These are phyloP conservation scores for Populus tremula DNA, from an alignment of 345 rosid genomes.

Conservation along the genomic window DNA sequence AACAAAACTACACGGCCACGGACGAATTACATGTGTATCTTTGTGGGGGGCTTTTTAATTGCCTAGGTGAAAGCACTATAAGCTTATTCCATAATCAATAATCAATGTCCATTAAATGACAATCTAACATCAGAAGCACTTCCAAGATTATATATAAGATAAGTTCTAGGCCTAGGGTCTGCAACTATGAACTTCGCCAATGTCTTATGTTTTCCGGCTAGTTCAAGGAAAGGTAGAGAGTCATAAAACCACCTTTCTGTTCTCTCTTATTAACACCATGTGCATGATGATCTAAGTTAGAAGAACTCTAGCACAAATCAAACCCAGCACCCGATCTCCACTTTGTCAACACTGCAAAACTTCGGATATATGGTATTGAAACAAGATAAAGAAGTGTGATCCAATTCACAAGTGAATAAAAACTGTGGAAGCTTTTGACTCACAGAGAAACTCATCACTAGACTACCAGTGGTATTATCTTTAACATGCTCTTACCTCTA, in stretches of 20 bases:
- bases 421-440: background rate
- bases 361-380: background rate
- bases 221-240: background rate
- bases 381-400: background rate
- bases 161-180: background rate
- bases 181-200: background rate
- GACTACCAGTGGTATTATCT: background rate
- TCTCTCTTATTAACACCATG: too few relatives aligned
- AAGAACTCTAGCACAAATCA: too few relatives aligned
- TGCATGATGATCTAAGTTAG: too few relatives aligned
- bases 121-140: background rate
- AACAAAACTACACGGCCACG: background rate
- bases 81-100: background rate
- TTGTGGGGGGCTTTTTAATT: too few relatives aligned
- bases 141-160: background rate
- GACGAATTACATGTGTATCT: background rate
- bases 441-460: background rate
- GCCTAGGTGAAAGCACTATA: background rate
- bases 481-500: slow-evolving; percentile 49
- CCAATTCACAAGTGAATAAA: background rate
- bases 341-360: background rate
- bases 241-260: background rate
- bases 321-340: too few relatives aligned
- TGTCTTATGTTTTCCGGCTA: background rate
- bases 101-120: background rate